Percentiles rank a stretch among this genome's conserved stretches.
phyloP scores from a whole-genome alignment of 192 early-diverging fungal genomes.

The Funneliformis mosseae region DNA sequence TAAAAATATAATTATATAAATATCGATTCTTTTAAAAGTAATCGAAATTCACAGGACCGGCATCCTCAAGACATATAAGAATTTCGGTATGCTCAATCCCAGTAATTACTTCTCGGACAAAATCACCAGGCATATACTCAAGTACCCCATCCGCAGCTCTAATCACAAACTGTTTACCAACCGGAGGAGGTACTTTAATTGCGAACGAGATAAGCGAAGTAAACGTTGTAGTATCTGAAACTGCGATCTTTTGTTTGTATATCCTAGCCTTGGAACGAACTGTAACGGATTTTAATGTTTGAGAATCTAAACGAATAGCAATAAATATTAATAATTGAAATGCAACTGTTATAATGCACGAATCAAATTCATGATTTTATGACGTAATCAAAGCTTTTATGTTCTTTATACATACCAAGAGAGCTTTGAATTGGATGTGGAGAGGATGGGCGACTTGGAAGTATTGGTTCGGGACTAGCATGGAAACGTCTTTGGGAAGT shows the following conservation, averaged over 20 bases:
- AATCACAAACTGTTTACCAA: slow-evolving; percentile 27
- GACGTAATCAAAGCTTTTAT: background rate
- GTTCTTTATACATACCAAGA: background rate
- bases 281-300: background rate
- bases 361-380: background rate
- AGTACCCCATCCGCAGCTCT: background rate
- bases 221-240: slow-evolving; percentile 7
- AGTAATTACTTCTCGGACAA: background rate
- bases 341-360: background rate
- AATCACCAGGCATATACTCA: slow-evolving; percentile 4
- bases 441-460: no score
- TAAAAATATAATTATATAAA: no score
- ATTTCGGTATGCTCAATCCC: background rate
- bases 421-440: no score
- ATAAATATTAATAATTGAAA: background rate
- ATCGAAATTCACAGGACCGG: background rate
- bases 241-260: slow-evolving; percentile 27
- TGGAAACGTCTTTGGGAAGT: background rate
- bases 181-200: background rate
- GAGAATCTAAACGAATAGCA: background rate
- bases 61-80: background rate
- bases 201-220: background rate
- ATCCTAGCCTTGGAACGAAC: background rate
- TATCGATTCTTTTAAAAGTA: background rate
- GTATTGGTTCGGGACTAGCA: background rate